A percentile compares a stretch with the other conserved stretches of the same genome.
These are phyloP conservation scores for Penicillium steckii DNA, from an alignment of 495 filamentous ascomycete species.

Conservation along the genomic window DNA sequence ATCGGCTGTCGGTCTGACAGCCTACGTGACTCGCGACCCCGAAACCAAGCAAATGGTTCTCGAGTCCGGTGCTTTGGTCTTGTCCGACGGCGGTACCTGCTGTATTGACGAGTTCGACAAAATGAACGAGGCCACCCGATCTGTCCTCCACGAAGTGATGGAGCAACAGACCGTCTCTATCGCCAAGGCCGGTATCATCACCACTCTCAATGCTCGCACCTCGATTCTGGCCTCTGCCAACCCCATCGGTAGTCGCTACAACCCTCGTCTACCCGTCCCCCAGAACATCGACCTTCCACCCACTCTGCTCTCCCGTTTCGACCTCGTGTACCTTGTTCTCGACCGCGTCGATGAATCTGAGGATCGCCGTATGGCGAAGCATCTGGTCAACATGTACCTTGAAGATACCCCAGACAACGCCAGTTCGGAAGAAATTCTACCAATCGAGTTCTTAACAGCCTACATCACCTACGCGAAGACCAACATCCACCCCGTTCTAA, in stretches of 20 bases:
- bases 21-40: conserved; percentile 92
- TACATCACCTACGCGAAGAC: conserved; percentile 98
- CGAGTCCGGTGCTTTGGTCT: conserved; percentile 90
- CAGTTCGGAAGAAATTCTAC: conserved; percentile 70
- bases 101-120: conserved; percentile 99
- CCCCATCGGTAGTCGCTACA: conserved; percentile 96
- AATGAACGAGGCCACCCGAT: conserved; percentile 94
- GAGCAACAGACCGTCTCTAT: conserved; percentile 99
- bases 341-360: conserved; percentile 87
- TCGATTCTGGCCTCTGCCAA: conserved; percentile 95
- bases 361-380: conserved; percentile 85
- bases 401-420: conserved; percentile 90
- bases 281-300: conserved; percentile 98
- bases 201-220: conserved; percentile 91
- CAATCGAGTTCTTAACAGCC: conserved; percentile 90
- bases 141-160: conserved; percentile 98
- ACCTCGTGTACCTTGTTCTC: conserved; percentile 93
- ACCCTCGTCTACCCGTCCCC: conserved; percentile 89
- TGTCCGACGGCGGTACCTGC: conserved; percentile 95
- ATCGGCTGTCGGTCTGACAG: conserved; percentile 96
- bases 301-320: conserved; percentile 91
- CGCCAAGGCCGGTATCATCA: conserved; percentile 98
- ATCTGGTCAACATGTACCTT: conserved; percentile 95
- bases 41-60: conserved; percentile 95
- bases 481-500: conserved; percentile 78